Evolutionary conservation across 495 filamentous ascomycete species (phyloP), one percentile per base, ranked within the genome.

Genomic region (Aspergillus affinis): DNA sequence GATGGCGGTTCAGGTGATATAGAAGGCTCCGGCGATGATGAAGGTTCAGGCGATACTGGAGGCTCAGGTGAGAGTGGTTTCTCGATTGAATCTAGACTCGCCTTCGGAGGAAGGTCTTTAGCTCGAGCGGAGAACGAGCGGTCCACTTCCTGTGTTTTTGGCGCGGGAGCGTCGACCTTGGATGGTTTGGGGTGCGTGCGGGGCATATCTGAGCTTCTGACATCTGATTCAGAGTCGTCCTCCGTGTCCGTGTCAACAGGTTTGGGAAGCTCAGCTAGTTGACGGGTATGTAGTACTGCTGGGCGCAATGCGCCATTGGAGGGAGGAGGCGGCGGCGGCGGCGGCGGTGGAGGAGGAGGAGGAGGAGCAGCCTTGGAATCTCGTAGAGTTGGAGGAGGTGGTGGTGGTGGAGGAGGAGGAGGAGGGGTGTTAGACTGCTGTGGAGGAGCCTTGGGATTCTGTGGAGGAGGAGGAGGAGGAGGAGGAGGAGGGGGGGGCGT

Each of bases 131-230:
- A 66, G 29, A 66, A 65, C 5, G 68, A 71, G 30, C 61, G 63
- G 15, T 60, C 51, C 8, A 26, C 27, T 17, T 53, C 50, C 54
- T 51, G 54, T 17, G 58, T 29, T 9, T 48, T 53, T 19, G 19
- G 47, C n/a, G 55, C 26, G 12, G 54, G 46, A 46, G 61, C 46
- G 18, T 60, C 46, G 0, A 45, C 51, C 20, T 72, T 78, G 66
- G 86, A 88, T 47, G 83, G 85, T n/a, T 81, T 69, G 2, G 85
- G 82, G 21, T 82, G 84, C 23, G 78, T 78, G 65, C 79, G 80
- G 5, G 86, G 85, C 2, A 77, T 81, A 55, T 87, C 86, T 54
- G 86, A 82, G 21, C 81, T 86, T 47, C 77, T 58, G 83, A 84
- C 6, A 76, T 82, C 36, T 21, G 26, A 23, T 49, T 59, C 41